phyloP scores from a whole-genome alignment of 2,329 filamentous ascomycete genomes.

The Xylariaceae sp. region DNA sequence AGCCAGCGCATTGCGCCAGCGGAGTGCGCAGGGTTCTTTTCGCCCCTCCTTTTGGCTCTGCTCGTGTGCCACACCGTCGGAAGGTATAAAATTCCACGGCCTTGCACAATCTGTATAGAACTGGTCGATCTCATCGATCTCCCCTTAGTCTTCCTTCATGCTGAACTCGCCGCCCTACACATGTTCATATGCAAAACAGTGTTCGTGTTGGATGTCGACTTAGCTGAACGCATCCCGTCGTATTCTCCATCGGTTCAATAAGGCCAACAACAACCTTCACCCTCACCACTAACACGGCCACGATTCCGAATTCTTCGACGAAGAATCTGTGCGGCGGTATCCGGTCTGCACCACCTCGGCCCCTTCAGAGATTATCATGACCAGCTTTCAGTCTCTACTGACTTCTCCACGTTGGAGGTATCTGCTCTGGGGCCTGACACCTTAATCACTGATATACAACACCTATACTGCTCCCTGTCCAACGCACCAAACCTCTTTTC shows the following conservation, averaged over 20 bases:
- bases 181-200: conserved; percentile 12
- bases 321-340: conserved; percentile 27
- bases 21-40: conserved; percentile 17
- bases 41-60: conserved; percentile 11
- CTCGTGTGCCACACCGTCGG: conserved; percentile 16
- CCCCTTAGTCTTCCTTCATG: conserved; percentile 12
- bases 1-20: conserved; percentile 25
- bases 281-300: conserved; percentile 9
- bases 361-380: conserved; percentile 40
- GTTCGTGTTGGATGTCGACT: conserved; percentile 10
- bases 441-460: conserved; percentile 29
- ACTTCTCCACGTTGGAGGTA: conserved; percentile 42
- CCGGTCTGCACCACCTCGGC: conserved; percentile 23
- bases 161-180: conserved; percentile 15
- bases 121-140: conserved; percentile 13
- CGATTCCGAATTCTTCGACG: conserved; percentile 17
- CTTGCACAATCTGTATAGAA: conserved; percentile 10
- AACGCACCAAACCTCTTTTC: conserved; percentile 20
- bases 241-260: conserved; percentile 9
- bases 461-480: conserved; percentile 13
- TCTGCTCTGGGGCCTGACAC: conserved; percentile 39
- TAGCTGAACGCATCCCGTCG: conserved; percentile 11
- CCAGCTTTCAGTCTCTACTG: conserved; percentile 36
- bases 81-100: conserved; percentile 16
- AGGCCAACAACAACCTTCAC: conserved; percentile 13